Percentiles rank a stretch among this genome's conserved stretches.
These are phyloP conservation scores for Parmales sp. DNA, from an alignment of 108 stramenopile species.

Conservation along the genomic window DNA sequence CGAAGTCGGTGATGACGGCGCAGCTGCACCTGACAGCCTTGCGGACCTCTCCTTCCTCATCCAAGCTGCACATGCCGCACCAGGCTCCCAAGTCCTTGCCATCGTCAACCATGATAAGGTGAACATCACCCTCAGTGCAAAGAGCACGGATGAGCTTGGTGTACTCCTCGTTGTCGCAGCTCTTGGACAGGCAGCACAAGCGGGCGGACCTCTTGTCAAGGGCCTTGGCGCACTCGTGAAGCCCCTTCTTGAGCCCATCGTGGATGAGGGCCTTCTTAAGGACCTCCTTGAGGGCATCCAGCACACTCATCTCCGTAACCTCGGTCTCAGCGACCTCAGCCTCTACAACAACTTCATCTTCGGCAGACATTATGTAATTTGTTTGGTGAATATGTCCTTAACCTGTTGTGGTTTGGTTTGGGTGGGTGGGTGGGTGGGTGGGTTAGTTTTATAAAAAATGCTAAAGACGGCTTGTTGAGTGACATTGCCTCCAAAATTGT, in stretches of 20 bases:
- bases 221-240: conserved; percentile 98
- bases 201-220: conserved; percentile 91
- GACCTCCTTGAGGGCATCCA: conserved; percentile 95
- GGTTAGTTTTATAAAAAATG: too few species aligned
- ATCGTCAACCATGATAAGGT: conserved; percentile 90
- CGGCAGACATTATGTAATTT: conserved; percentile 33
- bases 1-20: conserved; percentile 97
- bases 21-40: conserved; percentile 94
- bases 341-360: conserved; percentile 51
- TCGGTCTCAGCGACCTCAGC: conserved; percentile 57
- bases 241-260: conserved; percentile 94
- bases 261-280: conserved; percentile 95
- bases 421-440: too few species aligned
- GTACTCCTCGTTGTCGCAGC: conserved; percentile 99
- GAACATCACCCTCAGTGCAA: conserved; percentile 93
- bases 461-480: too few species aligned
- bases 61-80: conserved; percentile 95
- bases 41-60: conserved; percentile 87
- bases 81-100: conserved; percentile 93
- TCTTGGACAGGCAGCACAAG: conserved; percentile 96
- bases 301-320: conserved; percentile 87
- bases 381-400: not conserved
- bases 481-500: too few species aligned
- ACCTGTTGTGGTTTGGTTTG: too few species aligned
- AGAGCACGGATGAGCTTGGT: conserved; percentile 96